Percentiles rank a stretch among this genome's conserved stretches.
Evolutionary conservation across 441 rosid species (phyloP).

Genomic region (Mallotus repandus): DNA sequence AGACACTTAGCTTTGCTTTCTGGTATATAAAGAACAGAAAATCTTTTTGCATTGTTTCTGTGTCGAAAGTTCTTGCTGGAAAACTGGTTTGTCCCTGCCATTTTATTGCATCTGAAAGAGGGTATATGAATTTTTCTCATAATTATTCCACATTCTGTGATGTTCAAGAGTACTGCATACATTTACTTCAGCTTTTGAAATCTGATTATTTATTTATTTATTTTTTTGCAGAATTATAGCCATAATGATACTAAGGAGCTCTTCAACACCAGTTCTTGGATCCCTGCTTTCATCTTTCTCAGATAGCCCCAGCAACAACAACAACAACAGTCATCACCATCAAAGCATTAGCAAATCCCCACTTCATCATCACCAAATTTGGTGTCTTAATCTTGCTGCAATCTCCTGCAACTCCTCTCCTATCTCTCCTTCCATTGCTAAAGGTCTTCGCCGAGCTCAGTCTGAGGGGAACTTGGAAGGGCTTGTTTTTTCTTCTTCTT

Average conservation of each 20-base stretch:
- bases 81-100: background rate
- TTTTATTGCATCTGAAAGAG: background rate
- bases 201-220: no score
- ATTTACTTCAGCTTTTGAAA: no score
- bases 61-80: background rate
- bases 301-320: constrained; percentile 40
- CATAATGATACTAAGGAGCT: constrained; percentile 53
- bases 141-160: background rate
- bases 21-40: background rate
- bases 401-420: constrained; percentile 47
- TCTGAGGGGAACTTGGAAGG: constrained; percentile 58
- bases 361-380: constrained; percentile 25
- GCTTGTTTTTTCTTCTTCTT: constrained; percentile 27
- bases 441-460: constrained; percentile 47
- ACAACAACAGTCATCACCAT: constrained; percentile 10
- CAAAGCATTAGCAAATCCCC: constrained; percentile 27
- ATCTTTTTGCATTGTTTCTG: background rate
- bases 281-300: constrained; percentile 45
- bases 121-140: background rate
- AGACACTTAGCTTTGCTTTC: background rate
- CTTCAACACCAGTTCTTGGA: constrained; percentile 66
- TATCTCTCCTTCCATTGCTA: constrained; percentile 35
- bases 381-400: constrained; percentile 23
- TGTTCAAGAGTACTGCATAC: no score
- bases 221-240: background rate